phyloP scores from a whole-genome alignment of 2,329 filamentous ascomycete species.

The Cladosporium sp. region DNA sequence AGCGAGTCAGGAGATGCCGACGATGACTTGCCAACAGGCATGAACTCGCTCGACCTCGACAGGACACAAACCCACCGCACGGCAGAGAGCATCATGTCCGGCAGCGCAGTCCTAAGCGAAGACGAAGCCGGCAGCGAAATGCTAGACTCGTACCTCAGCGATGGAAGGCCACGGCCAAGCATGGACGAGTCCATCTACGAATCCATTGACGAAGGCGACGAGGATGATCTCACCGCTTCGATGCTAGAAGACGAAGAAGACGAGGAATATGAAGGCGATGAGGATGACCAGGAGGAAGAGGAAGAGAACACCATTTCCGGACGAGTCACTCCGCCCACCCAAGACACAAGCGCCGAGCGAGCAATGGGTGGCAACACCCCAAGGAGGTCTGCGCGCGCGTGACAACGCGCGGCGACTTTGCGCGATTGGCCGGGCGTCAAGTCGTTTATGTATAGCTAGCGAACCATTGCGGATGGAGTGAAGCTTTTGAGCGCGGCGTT shows the following conservation, averaged over 20 bases:
- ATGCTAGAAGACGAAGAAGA: constrained; percentile 21
- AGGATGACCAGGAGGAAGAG: constrained; percentile 22
- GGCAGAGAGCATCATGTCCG: constrained; percentile 25
- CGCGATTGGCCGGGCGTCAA: constrained; percentile 7
- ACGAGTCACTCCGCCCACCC: constrained; percentile 1
- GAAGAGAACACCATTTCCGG: constrained; percentile 30
- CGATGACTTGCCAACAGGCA: constrained; percentile 26
- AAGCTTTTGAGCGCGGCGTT: constrained; percentile 2
- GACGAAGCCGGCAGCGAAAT: constrained; percentile 35
- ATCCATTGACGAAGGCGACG: constrained; percentile 29
- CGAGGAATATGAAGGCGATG: constrained; percentile 21
- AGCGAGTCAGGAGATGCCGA: constrained; percentile 43
- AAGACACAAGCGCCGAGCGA: constrained; percentile 4
- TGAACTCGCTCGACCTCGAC: constrained; percentile 18
- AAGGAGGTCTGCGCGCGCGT: neutral
- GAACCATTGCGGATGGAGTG: neutral
- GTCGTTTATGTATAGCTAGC: constrained; percentile 1
- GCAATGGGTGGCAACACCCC: constrained; percentile 4
- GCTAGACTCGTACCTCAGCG: constrained; percentile 26
- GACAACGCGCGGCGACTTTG: neutral
- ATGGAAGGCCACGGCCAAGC: constrained; percentile 17
- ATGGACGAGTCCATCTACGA: constrained; percentile 22
- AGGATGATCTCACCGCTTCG: constrained; percentile 24
- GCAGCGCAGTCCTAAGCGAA: no score
- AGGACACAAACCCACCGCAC: constrained; percentile 21